Percentiles rank a stretch among this genome's conserved stretches.
These are phyloP conservation scores for Suhomyces chickasaworum DNA, from an alignment of 1,139 yeast genomes.

Conservation along the genomic window DNA sequence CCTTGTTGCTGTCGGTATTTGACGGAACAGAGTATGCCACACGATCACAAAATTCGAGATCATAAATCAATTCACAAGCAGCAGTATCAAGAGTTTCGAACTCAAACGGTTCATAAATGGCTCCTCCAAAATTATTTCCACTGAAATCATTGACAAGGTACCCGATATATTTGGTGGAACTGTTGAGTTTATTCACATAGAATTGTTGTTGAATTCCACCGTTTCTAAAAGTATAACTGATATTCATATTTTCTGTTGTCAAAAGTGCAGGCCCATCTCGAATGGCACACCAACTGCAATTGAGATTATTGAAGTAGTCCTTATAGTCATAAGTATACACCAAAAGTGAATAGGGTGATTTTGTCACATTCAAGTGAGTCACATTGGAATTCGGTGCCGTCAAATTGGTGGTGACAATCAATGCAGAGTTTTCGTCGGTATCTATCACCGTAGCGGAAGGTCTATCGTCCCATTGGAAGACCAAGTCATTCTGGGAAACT, in stretches of 20 bases:
- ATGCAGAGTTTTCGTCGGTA: slow-evolving; percentile 69
- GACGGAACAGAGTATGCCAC: slow-evolving; percentile 92
- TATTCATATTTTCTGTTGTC: slow-evolving; percentile 25
- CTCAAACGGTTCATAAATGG: slow-evolving; percentile 57
- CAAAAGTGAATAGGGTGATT: slow-evolving; percentile 46
- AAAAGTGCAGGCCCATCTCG: slow-evolving; percentile 47
- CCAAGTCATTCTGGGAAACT: slow-evolving; percentile 63
- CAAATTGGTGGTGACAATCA: slow-evolving; percentile 67
- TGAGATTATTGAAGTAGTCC: slow-evolving; percentile 43
- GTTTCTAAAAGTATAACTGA: slow-evolving; percentile 51
- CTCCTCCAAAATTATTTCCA: slow-evolving; percentile 59
- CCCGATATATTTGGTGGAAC: slow-evolving; percentile 65
- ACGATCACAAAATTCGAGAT: slow-evolving; percentile 71
- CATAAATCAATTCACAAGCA: slow-evolving; percentile 75
- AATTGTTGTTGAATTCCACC: slow-evolving; percentile 60
- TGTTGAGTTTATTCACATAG: slow-evolving; percentile 60
- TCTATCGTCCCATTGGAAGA: slow-evolving; percentile 69
- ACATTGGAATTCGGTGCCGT: slow-evolving; percentile 27
- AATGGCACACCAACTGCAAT: slow-evolving; percentile 76
- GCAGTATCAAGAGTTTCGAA: slow-evolving; percentile 60
- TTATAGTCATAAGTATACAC: slow-evolving; percentile 47
- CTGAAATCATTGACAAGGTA: slow-evolving; percentile 58
- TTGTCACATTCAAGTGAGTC: slow-evolving; percentile 29
- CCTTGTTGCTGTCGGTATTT: slow-evolving; percentile 29
- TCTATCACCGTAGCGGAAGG: slow-evolving; percentile 67